Conservation (phyloP, 805 yeast species). For the Hanseniaspora nectarophila region DNA sequence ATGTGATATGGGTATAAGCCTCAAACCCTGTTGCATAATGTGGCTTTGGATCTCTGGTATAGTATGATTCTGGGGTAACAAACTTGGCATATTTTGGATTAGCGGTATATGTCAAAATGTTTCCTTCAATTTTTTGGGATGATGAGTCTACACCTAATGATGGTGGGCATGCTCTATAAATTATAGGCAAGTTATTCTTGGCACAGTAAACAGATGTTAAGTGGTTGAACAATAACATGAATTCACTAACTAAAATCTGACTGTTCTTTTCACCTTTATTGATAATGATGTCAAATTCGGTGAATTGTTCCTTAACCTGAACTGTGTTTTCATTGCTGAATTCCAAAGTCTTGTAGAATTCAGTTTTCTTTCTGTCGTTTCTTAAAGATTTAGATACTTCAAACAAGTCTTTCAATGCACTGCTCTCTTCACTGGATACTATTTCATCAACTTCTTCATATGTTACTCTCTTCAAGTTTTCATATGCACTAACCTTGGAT, state of each 20-base stretch:
- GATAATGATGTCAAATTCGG: not conserved
- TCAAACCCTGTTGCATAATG: conserved; percentile 58
- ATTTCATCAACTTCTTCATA: not conserved
- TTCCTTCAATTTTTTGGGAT: not conserved
- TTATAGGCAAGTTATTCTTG: conserved; percentile 38
- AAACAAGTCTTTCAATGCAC: not conserved
- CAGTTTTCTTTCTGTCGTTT: not conserved
- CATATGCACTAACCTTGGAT: not conserved
- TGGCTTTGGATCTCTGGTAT: conserved; percentile 25
- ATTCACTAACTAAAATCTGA: conserved; percentile 59
- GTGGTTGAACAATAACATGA: conserved; percentile 73
- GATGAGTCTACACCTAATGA: not conserved
- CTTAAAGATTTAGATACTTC: not conserved
- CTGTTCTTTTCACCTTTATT: conserved; percentile 33
- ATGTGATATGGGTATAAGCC: conserved; percentile 63
- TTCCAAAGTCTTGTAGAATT: not conserved
- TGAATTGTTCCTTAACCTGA: not conserved
- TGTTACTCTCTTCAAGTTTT: not conserved
- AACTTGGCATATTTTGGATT: not conserved
- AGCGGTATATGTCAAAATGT: not conserved
- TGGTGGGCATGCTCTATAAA: conserved; percentile 24
- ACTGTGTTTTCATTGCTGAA: not conserved
- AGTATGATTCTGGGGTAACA: conserved; percentile 3
- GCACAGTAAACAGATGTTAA: conserved; percentile 41
- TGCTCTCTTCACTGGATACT: not conserved